These are phyloP conservation scores for Naganishia vaughanmartiniae DNA, from an alignment of 768 basidiomycete species.

Conservation along the genomic window DNA sequence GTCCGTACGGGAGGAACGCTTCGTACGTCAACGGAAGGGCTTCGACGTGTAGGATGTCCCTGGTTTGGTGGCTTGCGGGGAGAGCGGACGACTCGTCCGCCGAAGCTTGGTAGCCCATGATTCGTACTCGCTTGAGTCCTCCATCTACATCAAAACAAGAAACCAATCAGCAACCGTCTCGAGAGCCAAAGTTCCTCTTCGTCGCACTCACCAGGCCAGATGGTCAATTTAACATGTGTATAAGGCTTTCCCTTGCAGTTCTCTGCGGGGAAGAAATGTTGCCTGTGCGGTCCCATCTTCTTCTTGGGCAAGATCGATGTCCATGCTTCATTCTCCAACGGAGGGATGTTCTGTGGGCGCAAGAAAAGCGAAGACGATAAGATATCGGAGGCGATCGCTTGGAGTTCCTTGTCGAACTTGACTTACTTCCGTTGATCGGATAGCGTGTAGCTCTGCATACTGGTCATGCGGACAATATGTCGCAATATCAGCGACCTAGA, in stretches of 20 bases:
- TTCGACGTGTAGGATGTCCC: constrained; percentile 41
- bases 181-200: not conserved
- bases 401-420: not conserved
- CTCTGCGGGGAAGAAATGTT: constrained; percentile 83
- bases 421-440: constrained; percentile 52
- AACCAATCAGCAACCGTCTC: not conserved
- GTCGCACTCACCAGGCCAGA: constrained; percentile 63
- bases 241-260: constrained; percentile 59
- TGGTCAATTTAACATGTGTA: constrained; percentile 82
- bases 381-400: too few relatives aligned
- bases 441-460: constrained; percentile 74
- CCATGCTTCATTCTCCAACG: constrained; percentile 62
- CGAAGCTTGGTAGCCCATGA: constrained; percentile 62
- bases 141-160: constrained; percentile 61
- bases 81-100: constrained; percentile 54
- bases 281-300: constrained; percentile 81
- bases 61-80: constrained; percentile 53
- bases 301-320: constrained; percentile 68
- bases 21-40: constrained; percentile 70
- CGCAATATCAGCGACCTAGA: not conserved
- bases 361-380: not conserved
- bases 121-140: constrained; percentile 86
- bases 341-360: constrained; percentile 33
- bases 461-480: constrained; percentile 45
- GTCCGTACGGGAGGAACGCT: constrained; percentile 82